Evolutionary conservation across 164 flowering plant species (phyloP), one percentile per base, ranked within the genome.

Genomic region (Vitis rupestris): DNA sequence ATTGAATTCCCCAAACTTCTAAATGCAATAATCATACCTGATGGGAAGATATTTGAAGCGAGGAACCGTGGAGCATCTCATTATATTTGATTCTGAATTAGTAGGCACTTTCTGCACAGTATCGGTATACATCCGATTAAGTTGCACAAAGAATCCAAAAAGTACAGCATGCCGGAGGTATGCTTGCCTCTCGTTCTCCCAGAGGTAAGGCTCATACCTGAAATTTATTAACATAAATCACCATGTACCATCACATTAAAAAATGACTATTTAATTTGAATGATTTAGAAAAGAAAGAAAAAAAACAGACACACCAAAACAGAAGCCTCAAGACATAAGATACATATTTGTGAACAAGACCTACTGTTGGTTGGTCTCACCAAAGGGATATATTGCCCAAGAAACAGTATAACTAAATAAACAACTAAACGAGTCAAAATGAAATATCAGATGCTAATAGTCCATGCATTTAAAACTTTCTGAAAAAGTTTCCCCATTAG

Each of bases 11-110:
- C 12, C 60, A 3, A 3, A 31, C 61, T 31, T 49, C 5, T n/a
- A 29, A 56, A 13, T 57, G 15, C 14, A 61, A 44, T 70, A 63
- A 4, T 68, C 71, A n/a, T 19, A 95, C 99, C 99, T 93, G 81
- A 95, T 95, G 37, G 99, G 99, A 79, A 96, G 98, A 74, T 93
- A 96, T 72, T 90, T 89, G 82, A 96, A 96, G 12, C 98, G 93
- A 68, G 98, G 97, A 75, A 95, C 90, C 5, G 82, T 75, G 50
- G 94, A 88, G 82, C 97, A 93, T 83, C 93, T 83, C 97, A 93
- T 82, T 19, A 90, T 84, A 75, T 96, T 96, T 66, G 98, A 89
- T 70, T 90, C 92, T 13, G 95, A 76, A 83, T 90, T 93, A 29
- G 88, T 78, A 37, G 97, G 90, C 65, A 88, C 69, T 78, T 87